Conservation (phyloP, 1,284 basidiomycete genomes). For the Xerocomus amazonicus region DNA sequence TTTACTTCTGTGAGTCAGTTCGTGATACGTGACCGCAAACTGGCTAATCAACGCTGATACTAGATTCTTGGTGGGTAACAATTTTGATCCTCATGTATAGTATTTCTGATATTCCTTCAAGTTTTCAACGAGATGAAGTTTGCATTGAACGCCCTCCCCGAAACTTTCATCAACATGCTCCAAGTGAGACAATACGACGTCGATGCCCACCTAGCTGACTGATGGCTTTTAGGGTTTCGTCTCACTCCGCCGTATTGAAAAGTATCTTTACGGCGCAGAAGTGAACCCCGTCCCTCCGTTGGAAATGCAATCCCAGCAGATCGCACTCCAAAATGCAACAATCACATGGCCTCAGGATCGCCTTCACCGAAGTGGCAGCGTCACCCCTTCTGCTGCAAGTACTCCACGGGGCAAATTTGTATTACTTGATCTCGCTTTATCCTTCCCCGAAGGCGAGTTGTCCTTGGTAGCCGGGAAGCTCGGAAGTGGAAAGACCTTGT, state of each 20-base stretch:
- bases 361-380: constrained; percentile 39
- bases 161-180: constrained; percentile 85
- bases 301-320: constrained; percentile 51
- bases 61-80: constrained; percentile 48
- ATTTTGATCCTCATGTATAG: background rate
- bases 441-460: constrained; percentile 76
- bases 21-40: background rate
- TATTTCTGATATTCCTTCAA: constrained; percentile 21
- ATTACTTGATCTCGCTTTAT: constrained; percentile 73
- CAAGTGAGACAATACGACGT: constrained; percentile 44
- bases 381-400: constrained; percentile 53
- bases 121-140: constrained; percentile 89
- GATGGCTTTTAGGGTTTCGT: constrained; percentile 60
- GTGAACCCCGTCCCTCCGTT: constrained; percentile 59
- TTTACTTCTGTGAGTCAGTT: constrained; percentile 53
- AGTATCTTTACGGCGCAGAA: constrained; percentile 75
- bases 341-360: constrained; percentile 87
- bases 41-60: constrained; percentile 7
- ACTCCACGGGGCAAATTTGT: constrained; percentile 80
- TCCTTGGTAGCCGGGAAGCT: constrained; percentile 81
- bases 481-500: constrained; percentile 80
- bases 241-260: constrained; percentile 87
- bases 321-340: constrained; percentile 80
- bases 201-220: background rate
- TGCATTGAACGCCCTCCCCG: constrained; percentile 81